Conservation (phyloP, 495 filamentous ascomycete genomes). For the Umbilicaria muhlenbergii region DNA sequence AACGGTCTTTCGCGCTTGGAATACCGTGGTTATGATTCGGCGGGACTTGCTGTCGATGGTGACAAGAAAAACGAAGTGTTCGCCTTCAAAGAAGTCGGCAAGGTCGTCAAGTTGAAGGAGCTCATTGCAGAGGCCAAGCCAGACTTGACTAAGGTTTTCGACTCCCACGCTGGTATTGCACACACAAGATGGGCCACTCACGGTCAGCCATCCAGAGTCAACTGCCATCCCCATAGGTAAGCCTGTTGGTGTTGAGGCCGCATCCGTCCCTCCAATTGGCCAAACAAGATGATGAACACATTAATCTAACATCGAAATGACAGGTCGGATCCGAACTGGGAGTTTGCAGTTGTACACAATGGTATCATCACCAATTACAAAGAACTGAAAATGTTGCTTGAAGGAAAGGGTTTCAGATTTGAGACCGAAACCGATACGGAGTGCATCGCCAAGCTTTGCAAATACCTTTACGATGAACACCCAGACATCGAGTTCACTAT, state of each 20-base stretch:
- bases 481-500: constrained; percentile 90
- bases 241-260: constrained; percentile 8
- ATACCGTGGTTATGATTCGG: constrained; percentile 61
- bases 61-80: constrained; percentile 97
- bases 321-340: constrained; percentile 72
- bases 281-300: neutral
- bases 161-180: constrained; percentile 93
- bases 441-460: constrained; percentile 96
- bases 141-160: constrained; percentile 81
- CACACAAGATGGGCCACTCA: constrained; percentile 99
- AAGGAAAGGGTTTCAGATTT: constrained; percentile 91
- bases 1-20: constrained; percentile 47
- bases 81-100: constrained; percentile 97
- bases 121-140: constrained; percentile 73
- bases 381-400: constrained; percentile 84
- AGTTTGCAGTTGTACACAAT: constrained; percentile 97
- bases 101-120: constrained; percentile 88
- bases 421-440: constrained; percentile 99
- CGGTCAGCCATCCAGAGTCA: constrained; percentile 78
- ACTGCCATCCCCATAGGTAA: constrained; percentile 97
- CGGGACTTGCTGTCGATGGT: constrained; percentile 88
- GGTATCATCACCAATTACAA: constrained; percentile 99
- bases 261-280: neutral
- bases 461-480: constrained; percentile 95
- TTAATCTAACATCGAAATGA: constrained; percentile 2